These are phyloP conservation scores for Aspergillus texensis DNA, from an alignment of 2,329 filamentous ascomycete species.

Conservation along the genomic window DNA sequence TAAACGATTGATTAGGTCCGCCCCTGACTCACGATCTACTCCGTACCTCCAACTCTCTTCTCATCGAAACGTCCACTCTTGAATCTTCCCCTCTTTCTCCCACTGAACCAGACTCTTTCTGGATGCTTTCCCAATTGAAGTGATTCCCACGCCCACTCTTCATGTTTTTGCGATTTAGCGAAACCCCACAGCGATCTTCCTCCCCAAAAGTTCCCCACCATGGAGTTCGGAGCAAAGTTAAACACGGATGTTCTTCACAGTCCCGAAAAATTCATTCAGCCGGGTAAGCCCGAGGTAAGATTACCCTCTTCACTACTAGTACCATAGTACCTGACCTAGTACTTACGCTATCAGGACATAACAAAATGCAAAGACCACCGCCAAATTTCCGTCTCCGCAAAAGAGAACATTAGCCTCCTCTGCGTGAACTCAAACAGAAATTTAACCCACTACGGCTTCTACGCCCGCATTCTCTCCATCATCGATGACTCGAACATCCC, in stretches of 20 bases:
- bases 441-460: conserved; percentile 2
- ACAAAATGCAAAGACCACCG: background rate
- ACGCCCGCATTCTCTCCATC: background rate
- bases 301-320: background rate
- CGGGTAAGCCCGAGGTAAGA: background rate
- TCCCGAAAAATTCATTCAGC: background rate
- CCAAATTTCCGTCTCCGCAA: background rate
- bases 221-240: background rate
- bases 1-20: background rate
- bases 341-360: background rate
- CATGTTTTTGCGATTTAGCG: background rate
- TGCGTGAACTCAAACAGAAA: background rate
- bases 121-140: background rate
- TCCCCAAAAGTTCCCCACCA: background rate
- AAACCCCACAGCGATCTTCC: background rate
- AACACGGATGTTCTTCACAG: background rate
- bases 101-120: background rate
- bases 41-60: background rate
- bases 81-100: background rate
- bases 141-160: background rate
- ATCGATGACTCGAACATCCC: conserved; percentile 2
- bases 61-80: background rate
- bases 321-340: too few species aligned
- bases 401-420: background rate
- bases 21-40: background rate